Base-by-base conservation (phyloP, 2,329 filamentous ascomycete species). In the Elsinoe arachidis region DNA sequence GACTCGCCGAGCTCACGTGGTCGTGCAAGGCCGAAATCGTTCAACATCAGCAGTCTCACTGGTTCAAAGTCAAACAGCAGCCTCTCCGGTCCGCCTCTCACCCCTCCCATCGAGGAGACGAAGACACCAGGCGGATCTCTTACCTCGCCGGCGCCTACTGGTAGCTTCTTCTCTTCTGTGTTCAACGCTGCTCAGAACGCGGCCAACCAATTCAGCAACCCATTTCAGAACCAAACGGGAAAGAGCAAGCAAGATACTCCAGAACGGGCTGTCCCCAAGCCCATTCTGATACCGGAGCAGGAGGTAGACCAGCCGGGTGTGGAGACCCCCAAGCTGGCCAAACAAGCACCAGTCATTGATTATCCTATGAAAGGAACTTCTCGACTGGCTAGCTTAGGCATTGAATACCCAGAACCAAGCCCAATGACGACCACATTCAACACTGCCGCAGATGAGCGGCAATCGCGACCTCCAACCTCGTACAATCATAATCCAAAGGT, bases 161-260 rank as follows among this genome's bases (percentile, higher is more conserved):
- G 70, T 37, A 85, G 90, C 1, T 97, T 99, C 75, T 97, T 99
- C 73, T 95, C 90, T 3, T 91, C 88, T 23, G 88, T 99, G 68
- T 83, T 99, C 62, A 92, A 90, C 39, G 92, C 87, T 46, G 93
- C 93, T 15, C 92, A 97, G 71, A 96, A 87, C 79, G 92, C 92
- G 43, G 90, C 91, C 12, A 90, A 77, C 62, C 84, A 82, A 15
- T 70, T 91, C 3, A 89, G 80, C 63, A 88, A 81, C 61, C 89
- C 85, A 49, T 85, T 96, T 47, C 82, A 83, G 51, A 91, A 84
- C 3, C 80, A 80, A n/a, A 74, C 74, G n/a, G 71, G 73, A 53
- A 76, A 76, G 64, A 75, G 72, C 61, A 76, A 67, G 71, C 46
- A 76, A 65, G 60, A 21, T 49, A 55, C 55, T 54, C 56, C 53